Conservation (phyloP, 768 basidiomycete genomes). For the Macrolepiota albuminosa region DNA sequence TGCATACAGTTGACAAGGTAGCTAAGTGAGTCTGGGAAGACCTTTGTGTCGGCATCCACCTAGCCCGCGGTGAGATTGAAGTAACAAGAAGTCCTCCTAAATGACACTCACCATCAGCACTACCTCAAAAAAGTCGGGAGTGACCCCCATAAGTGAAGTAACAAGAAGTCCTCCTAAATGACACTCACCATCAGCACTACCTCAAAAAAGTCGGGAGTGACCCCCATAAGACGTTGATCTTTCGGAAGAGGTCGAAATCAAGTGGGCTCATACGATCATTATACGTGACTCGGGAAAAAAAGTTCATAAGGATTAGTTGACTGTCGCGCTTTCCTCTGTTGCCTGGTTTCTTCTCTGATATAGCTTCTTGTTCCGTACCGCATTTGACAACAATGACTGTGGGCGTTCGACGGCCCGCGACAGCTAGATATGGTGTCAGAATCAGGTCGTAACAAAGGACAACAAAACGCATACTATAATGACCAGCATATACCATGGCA, state of each 20-base stretch:
- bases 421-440: constrained; percentile 36
- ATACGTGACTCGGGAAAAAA: constrained; percentile 98
- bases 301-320: constrained; percentile 99
- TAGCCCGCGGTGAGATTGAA: constrained; percentile 27
- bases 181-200: constrained; percentile 88
- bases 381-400: constrained; percentile 96
- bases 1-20: constrained; percentile 98
- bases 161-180: neutral
- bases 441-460: neutral
- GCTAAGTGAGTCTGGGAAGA: constrained; percentile 84
- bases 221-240: constrained; percentile 97
- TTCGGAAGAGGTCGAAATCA: constrained; percentile 97
- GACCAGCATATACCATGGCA: constrained; percentile 99
- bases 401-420: constrained; percentile 87
- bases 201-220: constrained; percentile 98
- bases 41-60: constrained; percentile 99
- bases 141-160: constrained; percentile 84
- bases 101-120: constrained; percentile 79
- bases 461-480: constrained; percentile 72
- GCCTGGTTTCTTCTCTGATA: constrained; percentile 87
- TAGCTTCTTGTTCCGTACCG: constrained; percentile 82
- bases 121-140: constrained; percentile 97
- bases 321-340: constrained; percentile 99
- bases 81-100: neutral
- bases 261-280: constrained; percentile 98